These are phyloP conservation scores for Cupressus sempervirens DNA, from an alignment of 75 land plant species.

Conservation along the genomic window DNA sequence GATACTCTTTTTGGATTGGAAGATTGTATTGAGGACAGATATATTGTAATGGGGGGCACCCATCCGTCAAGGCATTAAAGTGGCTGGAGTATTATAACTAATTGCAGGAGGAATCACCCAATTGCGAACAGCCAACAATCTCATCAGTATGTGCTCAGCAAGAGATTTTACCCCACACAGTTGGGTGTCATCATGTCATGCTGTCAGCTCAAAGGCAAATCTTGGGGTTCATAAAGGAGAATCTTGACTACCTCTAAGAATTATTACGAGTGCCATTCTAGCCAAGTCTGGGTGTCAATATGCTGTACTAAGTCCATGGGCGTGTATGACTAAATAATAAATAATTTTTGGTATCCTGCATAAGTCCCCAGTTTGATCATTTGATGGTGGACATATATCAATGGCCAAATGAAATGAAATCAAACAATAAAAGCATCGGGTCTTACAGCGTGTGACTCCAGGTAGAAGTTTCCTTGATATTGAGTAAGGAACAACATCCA, in stretches of 20 bases:
- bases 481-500: not conserved
- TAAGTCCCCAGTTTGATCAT: not conserved
- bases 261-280: not conserved
- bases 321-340: not conserved
- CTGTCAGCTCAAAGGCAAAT: not conserved
- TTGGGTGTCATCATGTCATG: not conserved
- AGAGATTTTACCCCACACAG: not conserved
- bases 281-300: not conserved
- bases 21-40: too few relatives aligned
- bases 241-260: not conserved
- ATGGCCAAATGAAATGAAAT: not conserved
- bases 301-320: not conserved
- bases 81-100: not conserved
- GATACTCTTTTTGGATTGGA: not conserved
- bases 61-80: not conserved
- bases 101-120: not conserved
- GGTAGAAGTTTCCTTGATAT: not conserved
- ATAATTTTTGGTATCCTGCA: not conserved
- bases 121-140: not conserved
- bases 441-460: not conserved
- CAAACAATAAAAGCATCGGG: not conserved
- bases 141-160: not conserved
- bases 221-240: not conserved
- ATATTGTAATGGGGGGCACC: slow-evolving; percentile 26
- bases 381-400: not conserved